Evolutionary conservation across 352 stramenopile species (phyloP).

Genomic region (Phytophthora litchii): DNA sequence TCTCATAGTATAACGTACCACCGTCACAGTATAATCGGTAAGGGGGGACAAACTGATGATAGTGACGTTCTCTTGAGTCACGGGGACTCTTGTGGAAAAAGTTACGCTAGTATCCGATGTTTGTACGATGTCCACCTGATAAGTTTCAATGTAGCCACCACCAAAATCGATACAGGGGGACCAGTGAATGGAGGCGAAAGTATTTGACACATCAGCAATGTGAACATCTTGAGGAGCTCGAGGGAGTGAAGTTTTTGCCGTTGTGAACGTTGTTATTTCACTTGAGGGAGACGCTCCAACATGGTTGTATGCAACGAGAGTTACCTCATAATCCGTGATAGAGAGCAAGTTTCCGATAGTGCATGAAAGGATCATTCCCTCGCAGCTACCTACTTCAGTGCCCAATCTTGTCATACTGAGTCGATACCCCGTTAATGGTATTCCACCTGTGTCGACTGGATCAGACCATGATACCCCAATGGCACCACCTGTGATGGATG

Average conservation of each 20-base stretch:
- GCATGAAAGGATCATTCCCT: conserved; percentile 52
- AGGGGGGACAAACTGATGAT: conserved; percentile 29
- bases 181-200: conserved; percentile 42
- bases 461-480: conserved; percentile 47
- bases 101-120: conserved; percentile 2
- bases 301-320: conserved; percentile 43
- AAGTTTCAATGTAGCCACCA: conserved; percentile 47
- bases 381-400: conserved; percentile 37
- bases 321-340: conserved; percentile 49
- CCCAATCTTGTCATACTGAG: conserved; percentile 31
- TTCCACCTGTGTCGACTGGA: conserved; percentile 57
- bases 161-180: conserved; percentile 48
- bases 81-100: conserved; percentile 11
- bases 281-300: conserved; percentile 43
- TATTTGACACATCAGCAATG: conserved; percentile 22
- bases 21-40: conserved; percentile 45
- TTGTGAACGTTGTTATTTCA: conserved; percentile 26
- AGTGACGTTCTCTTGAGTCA: conserved; percentile 27
- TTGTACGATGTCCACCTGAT: conserved; percentile 35
- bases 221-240: conserved; percentile 37
- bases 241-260: conserved; percentile 30
- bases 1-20: conserved; percentile 40
- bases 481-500: conserved; percentile 44
- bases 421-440: conserved; percentile 47
- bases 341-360: conserved; percentile 43